A percentile compares a stretch with the other conserved stretches of the same genome.
Conservation (phyloP, 305 asterid species). For the Lippia alba region DNA sequence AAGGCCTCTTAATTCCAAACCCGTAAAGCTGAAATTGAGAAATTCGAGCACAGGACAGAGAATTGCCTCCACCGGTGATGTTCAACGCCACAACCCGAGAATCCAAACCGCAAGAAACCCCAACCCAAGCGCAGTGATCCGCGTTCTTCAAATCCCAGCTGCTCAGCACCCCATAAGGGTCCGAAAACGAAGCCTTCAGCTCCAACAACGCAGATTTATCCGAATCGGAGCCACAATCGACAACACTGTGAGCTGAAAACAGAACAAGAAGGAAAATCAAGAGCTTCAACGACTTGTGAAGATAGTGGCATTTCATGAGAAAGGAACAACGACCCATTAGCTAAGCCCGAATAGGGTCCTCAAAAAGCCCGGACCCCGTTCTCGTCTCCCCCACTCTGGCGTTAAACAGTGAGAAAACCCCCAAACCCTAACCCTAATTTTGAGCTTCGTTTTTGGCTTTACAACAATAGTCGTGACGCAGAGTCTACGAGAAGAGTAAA, state of each 20-base stretch:
- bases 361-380: constrained; percentile 39
- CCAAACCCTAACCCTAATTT: constrained; percentile 50
- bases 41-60: constrained; percentile 63
- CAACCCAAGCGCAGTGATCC: constrained; percentile 70
- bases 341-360: constrained; percentile 54
- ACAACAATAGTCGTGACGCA: constrained; percentile 29
- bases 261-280: constrained; percentile 53
- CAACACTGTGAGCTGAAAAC: constrained; percentile 44
- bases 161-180: constrained; percentile 56
- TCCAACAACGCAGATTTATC: constrained; percentile 82
- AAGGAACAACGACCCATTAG: constrained; percentile 70
- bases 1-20: constrained; percentile 72
- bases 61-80: constrained; percentile 71
- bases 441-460: constrained; percentile 34
- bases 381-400: constrained; percentile 31
- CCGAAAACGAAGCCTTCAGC: constrained; percentile 63
- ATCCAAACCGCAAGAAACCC: constrained; percentile 60
- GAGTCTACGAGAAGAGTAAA: constrained; percentile 41
- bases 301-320: constrained; percentile 60
- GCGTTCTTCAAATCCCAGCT: constrained; percentile 51
- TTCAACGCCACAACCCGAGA: constrained; percentile 71
- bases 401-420: constrained; percentile 29
- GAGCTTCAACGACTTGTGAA: constrained; percentile 59
- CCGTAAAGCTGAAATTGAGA: constrained; percentile 75
- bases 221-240: constrained; percentile 51